Conservation (phyloP, 768 basidiomycete species). For the Kwoniella pini region DNA sequence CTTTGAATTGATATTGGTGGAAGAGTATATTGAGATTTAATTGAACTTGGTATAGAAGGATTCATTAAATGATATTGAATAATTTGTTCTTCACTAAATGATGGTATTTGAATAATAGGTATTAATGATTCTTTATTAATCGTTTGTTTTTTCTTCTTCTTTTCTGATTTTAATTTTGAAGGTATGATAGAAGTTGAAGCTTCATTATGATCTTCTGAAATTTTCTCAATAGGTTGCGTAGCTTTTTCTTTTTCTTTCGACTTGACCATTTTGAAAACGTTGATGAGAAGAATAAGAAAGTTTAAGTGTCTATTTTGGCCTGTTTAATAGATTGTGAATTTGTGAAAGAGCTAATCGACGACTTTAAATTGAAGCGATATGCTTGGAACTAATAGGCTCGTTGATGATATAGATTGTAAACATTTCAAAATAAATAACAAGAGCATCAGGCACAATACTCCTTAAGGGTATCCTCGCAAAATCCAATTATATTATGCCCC, state of each 20-base stretch:
- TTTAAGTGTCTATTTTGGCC: too few species aligned
- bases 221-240: neutral
- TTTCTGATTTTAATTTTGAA: neutral
- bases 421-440: too few species aligned
- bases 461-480: too few species aligned
- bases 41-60: neutral
- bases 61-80: slow-evolving; percentile 12
- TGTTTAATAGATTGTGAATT: too few species aligned
- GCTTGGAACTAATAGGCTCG: too few species aligned
- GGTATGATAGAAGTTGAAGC: neutral
- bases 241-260: neutral
- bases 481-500: too few species aligned
- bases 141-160: neutral
- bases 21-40: slow-evolving; percentile 1
- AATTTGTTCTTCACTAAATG: slow-evolving; percentile 18
- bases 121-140: neutral
- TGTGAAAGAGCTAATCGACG: too few species aligned
- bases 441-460: too few species aligned
- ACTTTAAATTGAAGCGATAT: too few species aligned
- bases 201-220: too few species aligned
- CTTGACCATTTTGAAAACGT: neutral
- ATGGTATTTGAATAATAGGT: neutral
- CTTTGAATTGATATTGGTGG: neutral
- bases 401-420: too few species aligned
- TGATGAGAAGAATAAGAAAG: too few species aligned